Conservation (phyloP, 1,284 basidiomycete genomes). For the Fistulinella cinereoalba region DNA sequence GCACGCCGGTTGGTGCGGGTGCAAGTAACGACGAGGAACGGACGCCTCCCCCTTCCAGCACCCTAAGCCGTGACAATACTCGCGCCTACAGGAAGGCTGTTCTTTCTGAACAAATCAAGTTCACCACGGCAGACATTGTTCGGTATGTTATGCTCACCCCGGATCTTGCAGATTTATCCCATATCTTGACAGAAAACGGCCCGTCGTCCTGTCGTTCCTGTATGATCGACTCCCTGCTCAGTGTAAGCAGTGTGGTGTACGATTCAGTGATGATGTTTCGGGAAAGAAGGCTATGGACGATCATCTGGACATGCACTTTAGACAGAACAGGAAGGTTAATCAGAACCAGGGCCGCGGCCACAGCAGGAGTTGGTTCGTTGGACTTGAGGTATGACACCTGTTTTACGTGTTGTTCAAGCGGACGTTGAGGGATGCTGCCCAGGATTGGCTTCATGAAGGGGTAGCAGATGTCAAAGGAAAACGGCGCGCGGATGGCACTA, state of each 20-base stretch:
- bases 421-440: slow-evolving; percentile 14
- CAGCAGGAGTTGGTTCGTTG: slow-evolving; percentile 88
- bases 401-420: slow-evolving; percentile 4
- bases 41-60: slow-evolving; percentile 36
- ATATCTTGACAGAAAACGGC: slow-evolving; percentile 49
- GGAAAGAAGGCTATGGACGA: slow-evolving; percentile 82
- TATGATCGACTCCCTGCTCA: slow-evolving; percentile 76
- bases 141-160: slow-evolving; percentile 47
- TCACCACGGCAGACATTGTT: slow-evolving; percentile 71
- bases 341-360: slow-evolving; percentile 86
- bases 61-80: slow-evolving; percentile 48
- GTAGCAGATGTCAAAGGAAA: slow-evolving; percentile 62
- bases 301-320: slow-evolving; percentile 97
- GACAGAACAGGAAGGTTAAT: slow-evolving; percentile 86
- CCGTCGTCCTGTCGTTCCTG: slow-evolving; percentile 62
- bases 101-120: slow-evolving; percentile 63
- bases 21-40: slow-evolving; percentile 41
- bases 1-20: slow-evolving; percentile 50
- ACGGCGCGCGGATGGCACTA: slow-evolving; percentile 51
- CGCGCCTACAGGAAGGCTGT: slow-evolving; percentile 74
- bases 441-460: slow-evolving; percentile 86
- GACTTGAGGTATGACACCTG: slow-evolving; percentile 60
- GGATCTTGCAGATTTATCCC: slow-evolving; percentile 8
- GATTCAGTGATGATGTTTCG: slow-evolving; percentile 70
- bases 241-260: slow-evolving; percentile 93